Evolutionary conservation across 257 asterid genomes (phyloP), one percentile per base, ranked within the genome.

Genomic region (Sherardia arvensis): DNA sequence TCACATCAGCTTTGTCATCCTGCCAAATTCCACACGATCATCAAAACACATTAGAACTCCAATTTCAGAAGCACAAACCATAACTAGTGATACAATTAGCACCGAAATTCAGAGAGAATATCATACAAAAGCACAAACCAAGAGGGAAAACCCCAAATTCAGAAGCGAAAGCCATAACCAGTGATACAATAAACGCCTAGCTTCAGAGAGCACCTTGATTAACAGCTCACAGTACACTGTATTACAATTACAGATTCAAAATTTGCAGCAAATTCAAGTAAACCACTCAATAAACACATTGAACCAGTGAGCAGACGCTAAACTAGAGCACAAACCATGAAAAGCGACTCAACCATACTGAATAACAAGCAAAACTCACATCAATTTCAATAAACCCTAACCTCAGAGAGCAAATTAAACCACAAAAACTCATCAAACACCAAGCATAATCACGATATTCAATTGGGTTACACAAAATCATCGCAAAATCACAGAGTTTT

Each of bases 1-100:
- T 88, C 1, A 88, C 95, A 77, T 91, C 98, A 62, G 98, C 96
- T 77, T 91, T 91, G 76, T 91, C 96, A 81, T 91, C 98, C 95
- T 91, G 80, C 59, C 53, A 40, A 26, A 15, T 20, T 53, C 66
- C 70, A 18, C 29, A 66, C 29, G 1, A 34, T 17, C 17, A 34
- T 21, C 21, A 10, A n/a, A 34, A 17, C 56, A 3, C 8, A 47
- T 15, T 0, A 47, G 8, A n/a, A n/a, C 53, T 9, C 23, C 18
- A 47, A 1, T 18, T 48, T 49, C 22, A 49, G 56, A 49, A 21
- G 8, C 27, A 49, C 9, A 21, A 49, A 49, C 2, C 12, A 49
- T 49, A 18, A n/a, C 27, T 8, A 20, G 12, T 7, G 11, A 18
- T 26, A n/a, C 55, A 49, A n/a, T 20, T 21, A 55, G 26, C 34